phyloP scores from a whole-genome alignment of 148 eudicot species.

The Chenopodium formosanum region DNA sequence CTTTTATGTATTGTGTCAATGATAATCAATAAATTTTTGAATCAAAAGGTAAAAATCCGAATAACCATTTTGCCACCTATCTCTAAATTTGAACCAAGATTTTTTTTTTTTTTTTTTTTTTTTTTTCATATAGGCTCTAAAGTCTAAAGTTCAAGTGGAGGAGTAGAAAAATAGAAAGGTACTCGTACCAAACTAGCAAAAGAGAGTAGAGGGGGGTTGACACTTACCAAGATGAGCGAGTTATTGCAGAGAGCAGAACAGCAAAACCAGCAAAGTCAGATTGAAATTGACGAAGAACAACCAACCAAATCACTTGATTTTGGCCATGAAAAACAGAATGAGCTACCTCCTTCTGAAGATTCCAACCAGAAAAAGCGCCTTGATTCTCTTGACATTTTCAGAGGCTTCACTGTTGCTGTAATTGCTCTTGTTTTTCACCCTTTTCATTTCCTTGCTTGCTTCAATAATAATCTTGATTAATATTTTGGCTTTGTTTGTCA shows the following conservation, averaged over 20 bases:
- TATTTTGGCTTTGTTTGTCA: background rate
- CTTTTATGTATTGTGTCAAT: no score
- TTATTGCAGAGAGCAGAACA: conserved; percentile 9
- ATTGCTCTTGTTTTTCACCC: background rate
- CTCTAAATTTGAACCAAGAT: no score
- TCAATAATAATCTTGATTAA: background rate
- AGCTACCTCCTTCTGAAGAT: background rate
- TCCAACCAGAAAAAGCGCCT: conserved; percentile 26
- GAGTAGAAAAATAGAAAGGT: background rate
- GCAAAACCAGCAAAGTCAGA: conserved; percentile 25
- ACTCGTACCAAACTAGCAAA: no score
- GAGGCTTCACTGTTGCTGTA: conserved; percentile 92
- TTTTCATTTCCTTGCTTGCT: background rate
- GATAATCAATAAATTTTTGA: no score
- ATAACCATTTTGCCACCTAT: no score
- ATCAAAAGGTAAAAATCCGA: no score
- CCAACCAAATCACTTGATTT: background rate
- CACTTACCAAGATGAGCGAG: background rate
- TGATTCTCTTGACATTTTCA: conserved; percentile 78
- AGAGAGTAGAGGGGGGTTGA: background rate
- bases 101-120: no score
- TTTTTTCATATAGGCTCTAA: no score
- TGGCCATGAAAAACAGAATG: background rate
- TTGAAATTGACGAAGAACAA: conserved; percentile 9
- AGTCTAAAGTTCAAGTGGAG: background rate